These are phyloP conservation scores for Urochloa ruziziensis DNA, from an alignment of 176 grass and related monocot species.

Conservation along the genomic window DNA sequence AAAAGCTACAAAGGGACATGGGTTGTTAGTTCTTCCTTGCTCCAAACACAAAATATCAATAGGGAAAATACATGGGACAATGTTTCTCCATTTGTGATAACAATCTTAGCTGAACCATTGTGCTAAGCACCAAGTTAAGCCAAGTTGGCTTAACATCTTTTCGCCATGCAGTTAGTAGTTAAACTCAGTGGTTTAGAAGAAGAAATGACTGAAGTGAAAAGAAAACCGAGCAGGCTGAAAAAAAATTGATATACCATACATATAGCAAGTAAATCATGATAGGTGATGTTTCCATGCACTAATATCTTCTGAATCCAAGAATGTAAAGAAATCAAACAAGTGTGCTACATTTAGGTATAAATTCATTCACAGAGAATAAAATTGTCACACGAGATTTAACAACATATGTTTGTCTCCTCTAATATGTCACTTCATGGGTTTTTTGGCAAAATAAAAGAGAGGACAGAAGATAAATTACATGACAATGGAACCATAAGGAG, in stretches of 20 bases:
- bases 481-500: background rate
- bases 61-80: background rate
- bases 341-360: background rate
- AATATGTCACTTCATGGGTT: background rate
- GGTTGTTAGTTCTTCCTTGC: slow-evolving; percentile 7
- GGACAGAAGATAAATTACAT: background rate
- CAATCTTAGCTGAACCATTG: background rate
- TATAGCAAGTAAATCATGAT: background rate
- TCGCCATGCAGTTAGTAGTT: background rate
- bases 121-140: background rate
- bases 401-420: background rate
- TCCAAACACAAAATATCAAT: slow-evolving; percentile 1
- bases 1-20: slow-evolving; percentile 50
- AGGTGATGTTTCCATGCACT: too few species aligned
- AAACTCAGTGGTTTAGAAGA: background rate
- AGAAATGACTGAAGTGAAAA: background rate
- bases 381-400: background rate
- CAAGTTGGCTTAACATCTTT: background rate
- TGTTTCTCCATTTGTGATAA: background rate
- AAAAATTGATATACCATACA: background rate
- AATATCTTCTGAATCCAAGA: slow-evolving; percentile 13
- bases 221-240: background rate
- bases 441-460: background rate
- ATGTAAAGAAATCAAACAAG: background rate
- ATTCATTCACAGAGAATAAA: background rate